phyloP scores from a whole-genome alignment of 805 yeast species.

The Candida ficus region DNA sequence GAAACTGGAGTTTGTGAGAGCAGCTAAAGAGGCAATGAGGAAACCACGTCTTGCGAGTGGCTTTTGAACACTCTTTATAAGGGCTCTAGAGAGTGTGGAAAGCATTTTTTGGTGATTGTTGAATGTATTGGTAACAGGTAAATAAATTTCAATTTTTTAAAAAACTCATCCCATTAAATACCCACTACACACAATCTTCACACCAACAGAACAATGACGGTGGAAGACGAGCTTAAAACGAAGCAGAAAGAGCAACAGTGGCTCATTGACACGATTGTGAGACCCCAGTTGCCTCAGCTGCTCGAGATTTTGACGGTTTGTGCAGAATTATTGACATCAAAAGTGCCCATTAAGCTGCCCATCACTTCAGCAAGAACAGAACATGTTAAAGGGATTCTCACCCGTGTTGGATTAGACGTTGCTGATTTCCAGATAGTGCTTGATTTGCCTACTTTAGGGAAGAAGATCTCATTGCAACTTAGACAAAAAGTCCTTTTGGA shows the following conservation, averaged over 20 bases:
- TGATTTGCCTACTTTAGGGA: conserved; percentile 34
- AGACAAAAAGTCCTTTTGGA: conserved; percentile 33
- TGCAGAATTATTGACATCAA: conserved; percentile 32
- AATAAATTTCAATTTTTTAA: too few relatives aligned
- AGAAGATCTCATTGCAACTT: conserved; percentile 35
- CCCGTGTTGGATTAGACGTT: conserved; percentile 49
- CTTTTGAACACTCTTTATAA: conserved; percentile 17
- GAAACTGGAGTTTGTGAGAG: conserved; percentile 19
- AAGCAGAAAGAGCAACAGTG: conserved; percentile 33
- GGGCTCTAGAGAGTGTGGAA: background rate
- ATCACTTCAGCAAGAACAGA: conserved; percentile 51
- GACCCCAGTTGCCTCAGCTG: conserved; percentile 43
- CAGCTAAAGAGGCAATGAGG: conserved; percentile 16
- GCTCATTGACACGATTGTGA: conserved; percentile 42
- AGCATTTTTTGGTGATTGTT: background rate
- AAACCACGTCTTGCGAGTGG: conserved; percentile 8
- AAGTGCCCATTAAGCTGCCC: conserved; percentile 48
- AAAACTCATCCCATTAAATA: too few relatives aligned
- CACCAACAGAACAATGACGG: background rate
- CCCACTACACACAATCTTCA: background rate
- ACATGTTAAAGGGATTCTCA: conserved; percentile 53
- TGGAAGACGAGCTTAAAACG: conserved; percentile 3
- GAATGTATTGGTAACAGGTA: background rate
- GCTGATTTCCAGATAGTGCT: conserved; percentile 40
- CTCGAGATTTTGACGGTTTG: conserved; percentile 40